phyloP scores from a whole-genome alignment of 495 filamentous ascomycete species.

The Penicillium soppii region DNA sequence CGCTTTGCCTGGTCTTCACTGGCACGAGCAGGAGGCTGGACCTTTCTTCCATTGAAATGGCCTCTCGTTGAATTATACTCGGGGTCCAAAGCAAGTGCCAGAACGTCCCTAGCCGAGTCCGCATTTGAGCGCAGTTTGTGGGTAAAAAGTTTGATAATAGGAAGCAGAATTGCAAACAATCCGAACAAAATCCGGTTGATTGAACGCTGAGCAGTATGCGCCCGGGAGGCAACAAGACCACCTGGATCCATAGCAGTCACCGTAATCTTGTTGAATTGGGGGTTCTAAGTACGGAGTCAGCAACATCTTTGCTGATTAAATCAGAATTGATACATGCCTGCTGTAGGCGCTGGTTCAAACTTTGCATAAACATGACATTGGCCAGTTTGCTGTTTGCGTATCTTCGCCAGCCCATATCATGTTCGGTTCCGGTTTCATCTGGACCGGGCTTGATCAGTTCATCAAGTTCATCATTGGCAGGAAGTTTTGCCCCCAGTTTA shows the following conservation, averaged over 20 bases:
- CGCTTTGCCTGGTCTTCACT: conserved; percentile 40
- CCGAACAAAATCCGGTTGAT: conserved; percentile 32
- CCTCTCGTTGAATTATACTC: conserved; percentile 33
- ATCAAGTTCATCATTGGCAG: conserved; percentile 12
- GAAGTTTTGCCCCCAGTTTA: conserved; percentile 12
- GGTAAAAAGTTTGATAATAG: conserved; percentile 26
- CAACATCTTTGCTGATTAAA: background rate
- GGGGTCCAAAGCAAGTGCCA: conserved; percentile 27
- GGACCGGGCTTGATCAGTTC: conserved; percentile 12
- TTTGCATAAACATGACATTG: conserved; percentile 44
- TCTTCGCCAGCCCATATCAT: conserved; percentile 17
- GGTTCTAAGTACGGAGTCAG: conserved; percentile 20
- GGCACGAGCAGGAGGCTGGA: conserved; percentile 36
- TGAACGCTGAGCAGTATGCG: conserved; percentile 41
- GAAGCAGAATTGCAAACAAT: conserved; percentile 29
- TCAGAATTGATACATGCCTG: background rate
- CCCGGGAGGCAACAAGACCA: conserved; percentile 44
- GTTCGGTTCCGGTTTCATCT: conserved; percentile 1
- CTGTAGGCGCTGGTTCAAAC: conserved; percentile 40
- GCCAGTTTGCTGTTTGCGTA: conserved; percentile 47
- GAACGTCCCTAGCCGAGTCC: conserved; percentile 37
- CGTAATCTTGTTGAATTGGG: conserved; percentile 38
- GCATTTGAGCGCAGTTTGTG: conserved; percentile 13
- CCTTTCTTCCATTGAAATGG: conserved; percentile 37
- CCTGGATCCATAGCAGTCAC: conserved; percentile 48